Percentiles rank a stretch among this genome's conserved stretches.
Conservation (phyloP, 306 rosid genomes). For the Prinsepia uniflora region DNA sequence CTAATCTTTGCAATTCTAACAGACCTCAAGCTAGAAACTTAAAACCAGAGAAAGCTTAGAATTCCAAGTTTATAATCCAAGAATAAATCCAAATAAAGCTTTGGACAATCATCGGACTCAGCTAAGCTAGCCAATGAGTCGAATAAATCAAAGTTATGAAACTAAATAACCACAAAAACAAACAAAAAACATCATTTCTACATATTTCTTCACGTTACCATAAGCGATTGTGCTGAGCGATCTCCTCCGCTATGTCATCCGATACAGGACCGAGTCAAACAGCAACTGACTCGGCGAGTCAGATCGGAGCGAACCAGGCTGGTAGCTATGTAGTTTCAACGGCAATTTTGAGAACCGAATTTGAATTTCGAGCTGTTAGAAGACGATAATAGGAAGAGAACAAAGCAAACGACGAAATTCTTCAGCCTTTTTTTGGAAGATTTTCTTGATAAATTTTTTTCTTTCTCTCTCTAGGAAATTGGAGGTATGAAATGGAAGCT, state of each 20-base stretch:
- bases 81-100: constrained; percentile 19
- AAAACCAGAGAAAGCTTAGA: background rate
- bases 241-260: constrained; percentile 82
- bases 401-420: constrained; percentile 34
- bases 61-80: background rate
- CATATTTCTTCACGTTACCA: constrained; percentile 50
- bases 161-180: constrained; percentile 9
- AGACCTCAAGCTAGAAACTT: constrained; percentile 3
- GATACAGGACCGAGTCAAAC: constrained; percentile 39
- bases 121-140: constrained; percentile 44
- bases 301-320: constrained; percentile 38
- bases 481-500: constrained; percentile 27
- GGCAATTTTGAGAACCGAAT: constrained; percentile 32
- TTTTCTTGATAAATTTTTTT: constrained; percentile 16
- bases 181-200: background rate
- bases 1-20: constrained; percentile 1
- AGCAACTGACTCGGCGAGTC: constrained; percentile 21
- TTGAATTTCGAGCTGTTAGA: constrained; percentile 45
- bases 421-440: constrained; percentile 2
- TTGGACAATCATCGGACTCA: constrained; percentile 36
- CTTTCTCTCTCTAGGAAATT: constrained; percentile 23
- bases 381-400: constrained; percentile 44
- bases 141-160: constrained; percentile 35
- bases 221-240: constrained; percentile 64
- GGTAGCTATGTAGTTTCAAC: constrained; percentile 35